These are phyloP conservation scores for Xylaria sp. DNA, from an alignment of 2,329 filamentous ascomycete genomes.

Conservation along the genomic window DNA sequence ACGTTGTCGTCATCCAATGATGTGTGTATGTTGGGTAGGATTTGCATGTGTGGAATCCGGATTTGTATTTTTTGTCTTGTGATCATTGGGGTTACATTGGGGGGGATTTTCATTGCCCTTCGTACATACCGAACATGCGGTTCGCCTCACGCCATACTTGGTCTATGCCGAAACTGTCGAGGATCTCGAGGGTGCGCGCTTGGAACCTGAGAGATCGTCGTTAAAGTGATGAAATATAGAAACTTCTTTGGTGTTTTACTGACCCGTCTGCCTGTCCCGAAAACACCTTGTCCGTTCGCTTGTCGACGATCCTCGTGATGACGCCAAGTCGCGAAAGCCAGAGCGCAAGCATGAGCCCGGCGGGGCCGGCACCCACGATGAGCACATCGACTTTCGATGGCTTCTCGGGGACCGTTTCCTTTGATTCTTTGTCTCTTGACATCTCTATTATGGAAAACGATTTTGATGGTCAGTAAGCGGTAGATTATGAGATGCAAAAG, in stretches of 20 bases:
- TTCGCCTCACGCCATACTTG: conserved; percentile 63
- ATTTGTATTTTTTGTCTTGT: no score
- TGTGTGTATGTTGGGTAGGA: not conserved
- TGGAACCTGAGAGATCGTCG: conserved; percentile 39
- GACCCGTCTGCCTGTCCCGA: conserved; percentile 43
- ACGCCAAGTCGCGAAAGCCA: conserved; percentile 41
- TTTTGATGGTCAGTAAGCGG: no score
- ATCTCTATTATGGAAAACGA: no score
- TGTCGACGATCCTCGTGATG: conserved; percentile 42
- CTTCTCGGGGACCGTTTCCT: not conserved
- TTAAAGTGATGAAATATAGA: not conserved
- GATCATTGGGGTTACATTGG: no score
- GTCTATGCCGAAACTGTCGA: conserved; percentile 64
- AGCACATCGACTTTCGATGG: conserved; percentile 29
- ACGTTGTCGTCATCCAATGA: not conserved
- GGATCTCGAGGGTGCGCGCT: conserved; percentile 65
- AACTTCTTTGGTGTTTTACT: not conserved
- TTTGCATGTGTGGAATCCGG: not conserved
- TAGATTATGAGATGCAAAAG: no score
- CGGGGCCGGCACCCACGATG: conserved; percentile 39
- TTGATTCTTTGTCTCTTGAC: not conserved
- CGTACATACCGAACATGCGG: conserved; percentile 55
- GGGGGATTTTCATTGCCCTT: not conserved
- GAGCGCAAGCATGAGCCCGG: conserved; percentile 39
- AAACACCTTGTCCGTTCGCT: conserved; percentile 37